Evolutionary conservation across 139 green algal genomes (phyloP).

Genomic region (Mychonastes homosphaera): DNA sequence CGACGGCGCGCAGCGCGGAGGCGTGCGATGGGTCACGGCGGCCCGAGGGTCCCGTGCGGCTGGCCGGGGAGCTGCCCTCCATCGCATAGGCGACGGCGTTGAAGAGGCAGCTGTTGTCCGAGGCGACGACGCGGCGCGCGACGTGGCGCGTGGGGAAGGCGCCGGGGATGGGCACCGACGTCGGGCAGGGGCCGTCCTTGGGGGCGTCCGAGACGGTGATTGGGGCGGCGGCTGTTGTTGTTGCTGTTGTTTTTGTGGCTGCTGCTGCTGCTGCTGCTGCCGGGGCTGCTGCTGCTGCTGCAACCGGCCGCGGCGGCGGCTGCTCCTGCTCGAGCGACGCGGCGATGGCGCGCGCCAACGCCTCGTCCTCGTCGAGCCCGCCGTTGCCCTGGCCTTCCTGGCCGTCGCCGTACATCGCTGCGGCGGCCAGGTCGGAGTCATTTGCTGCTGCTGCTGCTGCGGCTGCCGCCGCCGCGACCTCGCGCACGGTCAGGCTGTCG

Average conservation of each 20-base stretch:
- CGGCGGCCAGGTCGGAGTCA: too few relatives aligned
- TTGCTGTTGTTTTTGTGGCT: not conserved
- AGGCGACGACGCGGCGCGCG: constrained; percentile 65
- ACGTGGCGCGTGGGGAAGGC: constrained; percentile 46
- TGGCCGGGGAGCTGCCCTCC: not conserved
- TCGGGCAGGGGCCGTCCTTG: constrained; percentile 22
- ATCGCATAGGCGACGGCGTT: constrained; percentile 67
- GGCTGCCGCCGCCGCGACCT: not conserved
- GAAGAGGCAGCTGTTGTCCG: constrained; percentile 93
- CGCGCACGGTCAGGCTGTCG: constrained; percentile 46
- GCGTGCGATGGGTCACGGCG: constrained; percentile 59
- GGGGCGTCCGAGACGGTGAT: not conserved
- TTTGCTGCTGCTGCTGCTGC: not conserved
- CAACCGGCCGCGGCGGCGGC: not conserved
- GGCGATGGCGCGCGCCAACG: not conserved
- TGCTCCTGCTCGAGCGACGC: not conserved
- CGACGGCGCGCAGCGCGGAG: constrained; percentile 40
- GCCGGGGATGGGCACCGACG: constrained; percentile 28
- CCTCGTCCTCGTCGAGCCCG: not conserved
- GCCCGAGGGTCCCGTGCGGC: not conserved
- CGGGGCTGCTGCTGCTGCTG: not conserved
- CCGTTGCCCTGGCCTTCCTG: too few relatives aligned
- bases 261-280: not conserved
- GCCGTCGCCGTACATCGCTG: too few relatives aligned
- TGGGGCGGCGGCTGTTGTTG: not conserved